Evolutionary conservation across 2,329 filamentous ascomycete species (phyloP).

Genomic region (Blastomyces parvus): DNA sequence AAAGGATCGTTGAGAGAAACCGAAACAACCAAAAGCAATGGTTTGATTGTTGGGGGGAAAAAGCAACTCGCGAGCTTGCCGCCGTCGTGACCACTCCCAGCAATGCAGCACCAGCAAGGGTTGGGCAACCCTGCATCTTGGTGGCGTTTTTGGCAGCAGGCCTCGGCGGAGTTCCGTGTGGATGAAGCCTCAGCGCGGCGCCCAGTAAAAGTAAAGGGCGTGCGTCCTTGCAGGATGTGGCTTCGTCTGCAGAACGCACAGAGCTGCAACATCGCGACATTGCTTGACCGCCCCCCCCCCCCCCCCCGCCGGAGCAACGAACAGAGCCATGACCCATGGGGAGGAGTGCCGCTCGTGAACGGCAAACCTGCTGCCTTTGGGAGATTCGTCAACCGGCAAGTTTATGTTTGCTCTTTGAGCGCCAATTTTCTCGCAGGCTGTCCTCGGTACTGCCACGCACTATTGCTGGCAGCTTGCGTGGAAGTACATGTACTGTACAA

Average conservation of each 20-base stretch:
- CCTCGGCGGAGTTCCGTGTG: slow-evolving; percentile 6
- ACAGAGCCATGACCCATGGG: too few relatives aligned
- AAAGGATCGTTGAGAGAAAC: not conserved
- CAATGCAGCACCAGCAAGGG: not conserved
- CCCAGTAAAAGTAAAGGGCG: not conserved
- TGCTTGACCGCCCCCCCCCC: not conserved
- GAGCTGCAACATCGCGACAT: not conserved
- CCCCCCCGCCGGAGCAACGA: too few relatives aligned
- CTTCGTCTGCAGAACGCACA: not conserved
- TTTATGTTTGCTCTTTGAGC: too few relatives aligned
- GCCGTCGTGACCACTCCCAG: not conserved
- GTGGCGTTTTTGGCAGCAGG: not conserved
- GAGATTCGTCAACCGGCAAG: not conserved
- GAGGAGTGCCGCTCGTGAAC: too few relatives aligned
- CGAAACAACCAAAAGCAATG: not conserved
- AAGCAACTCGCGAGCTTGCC: not conserved
- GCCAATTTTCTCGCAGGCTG: not conserved
- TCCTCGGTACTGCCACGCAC: not conserved
- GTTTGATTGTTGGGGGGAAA: not conserved
- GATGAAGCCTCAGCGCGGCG: not conserved
- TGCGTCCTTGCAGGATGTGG: not conserved
- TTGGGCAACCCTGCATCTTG: not conserved
- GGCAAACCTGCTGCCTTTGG: too few relatives aligned
- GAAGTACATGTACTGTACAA: too few relatives aligned
- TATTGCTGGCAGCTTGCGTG: not conserved